Percentiles rank a stretch among this genome's conserved stretches.
Conservation (phyloP, 768 basidiomycete species). For the Exidia glandulosa region DNA sequence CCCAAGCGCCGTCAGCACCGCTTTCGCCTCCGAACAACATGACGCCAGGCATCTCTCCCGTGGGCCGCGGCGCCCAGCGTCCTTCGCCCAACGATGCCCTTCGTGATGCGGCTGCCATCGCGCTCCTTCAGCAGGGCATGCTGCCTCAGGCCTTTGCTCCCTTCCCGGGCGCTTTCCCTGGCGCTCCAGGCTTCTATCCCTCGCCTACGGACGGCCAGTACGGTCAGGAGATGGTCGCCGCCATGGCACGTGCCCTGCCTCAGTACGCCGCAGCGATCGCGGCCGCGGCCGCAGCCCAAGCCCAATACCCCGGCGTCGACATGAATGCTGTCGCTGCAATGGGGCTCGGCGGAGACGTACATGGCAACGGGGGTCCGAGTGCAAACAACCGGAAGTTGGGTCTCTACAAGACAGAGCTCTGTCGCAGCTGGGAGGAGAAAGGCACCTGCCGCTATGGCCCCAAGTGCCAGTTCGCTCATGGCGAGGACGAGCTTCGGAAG, state of each 20-base stretch:
- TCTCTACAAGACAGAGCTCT: constrained; percentile 83
- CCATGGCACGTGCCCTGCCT: neutral
- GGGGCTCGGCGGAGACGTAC: neutral
- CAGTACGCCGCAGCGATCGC: neutral
- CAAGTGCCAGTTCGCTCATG: constrained; percentile 92
- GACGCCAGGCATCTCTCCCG: neutral
- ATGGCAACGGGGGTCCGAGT: constrained; percentile 49
- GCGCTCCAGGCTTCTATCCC: neutral
- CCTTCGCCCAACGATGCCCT: neutral
- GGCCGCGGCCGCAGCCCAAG: neutral
- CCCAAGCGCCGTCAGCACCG: constrained; percentile 1
- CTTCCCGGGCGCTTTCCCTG: neutral
- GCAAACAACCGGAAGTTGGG: constrained; percentile 87
- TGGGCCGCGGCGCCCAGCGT: neutral
- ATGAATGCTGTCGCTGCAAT: neutral
- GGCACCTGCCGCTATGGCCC: constrained; percentile 73
- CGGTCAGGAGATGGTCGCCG: neutral
- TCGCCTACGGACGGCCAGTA: neutral
- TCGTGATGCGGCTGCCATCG: neutral
- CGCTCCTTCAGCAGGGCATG: neutral
- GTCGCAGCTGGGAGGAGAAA: constrained; percentile 89
- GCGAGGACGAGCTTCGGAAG: constrained; percentile 74
- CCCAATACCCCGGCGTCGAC: neutral
- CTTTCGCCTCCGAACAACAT: neutral
- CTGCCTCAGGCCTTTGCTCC: neutral